A percentile compares a stretch with the other conserved stretches of the same genome.
Evolutionary conservation across 2,329 filamentous ascomycete genomes (phyloP).

Genomic region (Pseudohalonectria lignicola): DNA sequence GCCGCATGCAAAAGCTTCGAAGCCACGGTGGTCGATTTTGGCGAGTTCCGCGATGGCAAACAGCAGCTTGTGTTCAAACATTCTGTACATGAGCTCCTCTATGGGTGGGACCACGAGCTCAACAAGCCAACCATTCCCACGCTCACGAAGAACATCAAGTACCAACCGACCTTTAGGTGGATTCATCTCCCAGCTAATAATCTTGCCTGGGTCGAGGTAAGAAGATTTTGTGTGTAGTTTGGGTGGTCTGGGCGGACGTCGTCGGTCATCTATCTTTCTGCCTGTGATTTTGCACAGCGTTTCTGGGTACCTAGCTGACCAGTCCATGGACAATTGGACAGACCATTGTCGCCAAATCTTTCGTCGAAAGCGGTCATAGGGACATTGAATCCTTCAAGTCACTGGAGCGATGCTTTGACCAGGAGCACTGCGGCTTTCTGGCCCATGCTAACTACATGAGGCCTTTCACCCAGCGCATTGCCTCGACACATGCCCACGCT

Average conservation of each 20-base stretch:
- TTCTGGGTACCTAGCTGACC: conserved; percentile 4
- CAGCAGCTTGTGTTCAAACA: conserved; percentile 32
- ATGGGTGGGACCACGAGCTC: conserved; percentile 33
- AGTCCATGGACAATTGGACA: too few relatives aligned
- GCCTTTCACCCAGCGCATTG: conserved; percentile 41
- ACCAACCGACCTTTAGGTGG: conserved; percentile 37
- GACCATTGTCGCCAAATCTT: conserved; percentile 49
- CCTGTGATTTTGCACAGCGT: conserved; percentile 4
- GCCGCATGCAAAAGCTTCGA: conserved; percentile 35
- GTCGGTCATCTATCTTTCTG: conserved; percentile 1
- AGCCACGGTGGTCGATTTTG: conserved; percentile 42
- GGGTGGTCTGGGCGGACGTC: not conserved
- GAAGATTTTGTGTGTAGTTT: conserved; percentile 19
- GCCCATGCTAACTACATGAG: conserved; percentile 53
- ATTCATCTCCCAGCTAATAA: conserved; percentile 43
- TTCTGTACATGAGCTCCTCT: conserved; percentile 39
- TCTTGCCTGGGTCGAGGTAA: conserved; percentile 52
- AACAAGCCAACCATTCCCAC: conserved; percentile 34
- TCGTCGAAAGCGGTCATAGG: conserved; percentile 50
- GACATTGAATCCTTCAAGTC: conserved; percentile 55
- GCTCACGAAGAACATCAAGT: conserved; percentile 29
- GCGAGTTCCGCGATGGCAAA: conserved; percentile 23
- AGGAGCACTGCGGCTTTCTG: conserved; percentile 47
- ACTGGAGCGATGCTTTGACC: conserved; percentile 47
- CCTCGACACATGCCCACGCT: conserved; percentile 15